Evolutionary conservation across 2,329 filamentous ascomycete species (phyloP).

Genomic region (Fusarium dlaminii): DNA sequence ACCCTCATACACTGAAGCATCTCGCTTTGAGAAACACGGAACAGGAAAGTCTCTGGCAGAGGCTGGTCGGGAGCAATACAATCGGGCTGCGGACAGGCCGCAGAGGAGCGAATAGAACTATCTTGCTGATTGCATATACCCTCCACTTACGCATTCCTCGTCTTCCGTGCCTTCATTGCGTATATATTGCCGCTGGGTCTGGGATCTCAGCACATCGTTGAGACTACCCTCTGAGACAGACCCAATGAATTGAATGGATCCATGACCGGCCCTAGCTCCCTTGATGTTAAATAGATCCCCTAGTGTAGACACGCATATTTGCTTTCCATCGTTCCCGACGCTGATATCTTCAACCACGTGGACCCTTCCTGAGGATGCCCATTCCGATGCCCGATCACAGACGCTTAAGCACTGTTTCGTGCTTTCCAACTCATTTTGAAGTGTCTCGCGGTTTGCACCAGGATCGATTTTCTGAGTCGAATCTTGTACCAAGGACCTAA

Average conservation of each 20-base stretch:
- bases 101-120: background rate
- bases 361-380: constrained; percentile 16
- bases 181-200: background rate
- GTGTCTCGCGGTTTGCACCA: background rate
- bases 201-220: background rate
- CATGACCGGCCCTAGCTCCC: constrained; percentile 9
- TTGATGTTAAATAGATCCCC: constrained; percentile 32
- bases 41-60: background rate
- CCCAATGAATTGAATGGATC: constrained; percentile 3
- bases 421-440: constrained; percentile 12
- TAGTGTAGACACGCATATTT: constrained; percentile 29
- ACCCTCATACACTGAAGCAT: background rate
- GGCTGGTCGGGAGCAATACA: background rate
- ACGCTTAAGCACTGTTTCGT: constrained; percentile 17
- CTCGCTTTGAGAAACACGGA: constrained; percentile 6
- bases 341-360: constrained; percentile 33
- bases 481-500: background rate
- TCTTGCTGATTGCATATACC: background rate
- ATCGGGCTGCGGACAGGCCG: background rate
- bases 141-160: background rate
- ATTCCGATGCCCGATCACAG: constrained; percentile 10
- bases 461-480: background rate
- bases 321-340: constrained; percentile 18
- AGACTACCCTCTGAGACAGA: constrained; percentile 7
- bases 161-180: background rate